Evolutionary conservation across 2,329 filamentous ascomycete genomes (phyloP).

Genomic region (Sporothrix globosa): DNA sequence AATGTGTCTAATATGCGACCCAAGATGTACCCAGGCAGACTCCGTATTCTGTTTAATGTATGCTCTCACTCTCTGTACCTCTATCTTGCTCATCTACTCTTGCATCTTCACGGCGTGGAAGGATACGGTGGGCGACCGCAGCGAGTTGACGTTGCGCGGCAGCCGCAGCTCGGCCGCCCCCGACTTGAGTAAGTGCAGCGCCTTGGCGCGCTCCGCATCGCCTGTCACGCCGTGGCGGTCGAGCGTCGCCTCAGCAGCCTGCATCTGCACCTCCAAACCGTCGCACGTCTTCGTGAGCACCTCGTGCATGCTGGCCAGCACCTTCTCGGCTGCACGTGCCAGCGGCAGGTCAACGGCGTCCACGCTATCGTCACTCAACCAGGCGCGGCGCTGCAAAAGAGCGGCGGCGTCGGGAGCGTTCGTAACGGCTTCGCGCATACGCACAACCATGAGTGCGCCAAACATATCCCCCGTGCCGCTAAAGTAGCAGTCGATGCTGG

Average conservation of each 20-base stretch:
- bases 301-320: constrained; percentile 89
- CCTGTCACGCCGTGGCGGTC: constrained; percentile 30
- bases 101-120: constrained; percentile 62
- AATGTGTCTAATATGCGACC: constrained; percentile 25
- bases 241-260: constrained; percentile 46
- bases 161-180: constrained; percentile 89
- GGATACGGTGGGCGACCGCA: constrained; percentile 67
- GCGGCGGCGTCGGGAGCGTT: constrained; percentile 51
- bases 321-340: constrained; percentile 80
- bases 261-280: constrained; percentile 60
- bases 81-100: constrained; percentile 23
- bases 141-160: constrained; percentile 70
- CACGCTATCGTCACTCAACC: constrained; percentile 77
- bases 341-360: constrained; percentile 73
- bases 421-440: constrained; percentile 79
- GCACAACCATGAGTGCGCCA: constrained; percentile 83
- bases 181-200: constrained; percentile 68
- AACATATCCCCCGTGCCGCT: constrained; percentile 99
- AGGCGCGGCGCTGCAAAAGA: constrained; percentile 56
- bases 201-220: constrained; percentile 56
- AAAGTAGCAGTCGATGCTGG: constrained; percentile 89
- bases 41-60: constrained; percentile 5
- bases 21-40: not conserved
- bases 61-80: not conserved
- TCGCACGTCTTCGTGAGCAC: constrained; percentile 71